These are phyloP conservation scores for Xylariaceae sp. DNA, from an alignment of 2,329 filamentous ascomycete species.

Conservation along the genomic window DNA sequence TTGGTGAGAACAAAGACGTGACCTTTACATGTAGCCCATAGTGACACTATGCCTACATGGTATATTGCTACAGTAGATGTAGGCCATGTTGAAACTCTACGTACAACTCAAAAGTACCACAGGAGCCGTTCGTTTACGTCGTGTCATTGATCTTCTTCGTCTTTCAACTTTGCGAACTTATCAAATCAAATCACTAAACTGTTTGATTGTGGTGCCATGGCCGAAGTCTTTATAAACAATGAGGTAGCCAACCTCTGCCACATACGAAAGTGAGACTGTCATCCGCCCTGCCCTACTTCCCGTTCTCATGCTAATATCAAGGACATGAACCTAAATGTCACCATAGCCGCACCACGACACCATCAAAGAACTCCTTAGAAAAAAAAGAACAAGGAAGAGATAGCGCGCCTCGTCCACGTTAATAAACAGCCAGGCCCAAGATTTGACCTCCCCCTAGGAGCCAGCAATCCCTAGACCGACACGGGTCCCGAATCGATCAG, in stretches of 20 bases:
- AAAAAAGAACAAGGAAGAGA: slow-evolving; percentile 3
- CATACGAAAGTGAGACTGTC: slow-evolving; percentile 7
- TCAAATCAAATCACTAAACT: not conserved
- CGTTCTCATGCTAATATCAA: slow-evolving; percentile 22
- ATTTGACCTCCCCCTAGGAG: slow-evolving; percentile 42
- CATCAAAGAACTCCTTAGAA: not conserved
- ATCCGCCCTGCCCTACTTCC: slow-evolving; percentile 11
- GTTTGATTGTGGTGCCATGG: slow-evolving; percentile 1
- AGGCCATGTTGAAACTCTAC: no score
- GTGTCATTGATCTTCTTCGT: no score
- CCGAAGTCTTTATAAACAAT: not conserved
- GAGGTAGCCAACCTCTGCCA: no score
- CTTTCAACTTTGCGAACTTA: no score
- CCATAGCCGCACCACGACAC: slow-evolving; percentile 12
- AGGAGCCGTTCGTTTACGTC: no score
- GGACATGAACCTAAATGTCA: slow-evolving; percentile 18
- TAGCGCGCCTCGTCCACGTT: slow-evolving; percentile 10
- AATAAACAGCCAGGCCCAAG: slow-evolving; percentile 16
- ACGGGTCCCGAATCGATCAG: slow-evolving; percentile 39
- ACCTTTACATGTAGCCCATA: no score
- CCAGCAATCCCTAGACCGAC: slow-evolving; percentile 62
- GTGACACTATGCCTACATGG: no score
- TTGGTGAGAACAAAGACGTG: no score
- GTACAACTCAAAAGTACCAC: no score
- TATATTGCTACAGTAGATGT: no score